Conservation (phyloP, 1,139 yeast genomes). For the Diutina pseudorugosa region DNA sequence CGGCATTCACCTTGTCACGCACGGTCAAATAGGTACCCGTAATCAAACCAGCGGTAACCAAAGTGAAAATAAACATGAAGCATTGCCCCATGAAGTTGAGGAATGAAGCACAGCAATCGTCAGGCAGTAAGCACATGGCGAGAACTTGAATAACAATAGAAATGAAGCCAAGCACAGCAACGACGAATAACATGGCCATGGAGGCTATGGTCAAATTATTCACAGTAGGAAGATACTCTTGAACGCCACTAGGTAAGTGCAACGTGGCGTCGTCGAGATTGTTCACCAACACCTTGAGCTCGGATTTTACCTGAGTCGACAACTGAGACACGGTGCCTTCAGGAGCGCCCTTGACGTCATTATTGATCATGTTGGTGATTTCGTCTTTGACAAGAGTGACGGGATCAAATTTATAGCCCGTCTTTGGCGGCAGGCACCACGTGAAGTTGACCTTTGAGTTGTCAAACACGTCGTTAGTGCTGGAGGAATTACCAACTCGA, state of each 20-base stretch:
- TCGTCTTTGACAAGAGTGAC: slow-evolving; percentile 31
- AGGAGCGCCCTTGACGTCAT: slow-evolving; percentile 14
- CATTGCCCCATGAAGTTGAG: slow-evolving; percentile 26
- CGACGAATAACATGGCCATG: slow-evolving; percentile 29
- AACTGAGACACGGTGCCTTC: slow-evolving; percentile 7
- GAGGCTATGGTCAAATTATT: slow-evolving; percentile 25
- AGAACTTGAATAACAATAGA: slow-evolving; percentile 26
- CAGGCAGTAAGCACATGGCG: slow-evolving; percentile 25
- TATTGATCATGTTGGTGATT: slow-evolving; percentile 19
- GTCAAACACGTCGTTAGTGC: slow-evolving; percentile 15
- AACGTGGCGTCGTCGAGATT: slow-evolving; percentile 19
- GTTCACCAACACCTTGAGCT: slow-evolving; percentile 16
- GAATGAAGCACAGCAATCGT: slow-evolving; percentile 26
- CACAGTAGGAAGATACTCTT: slow-evolving; percentile 20
- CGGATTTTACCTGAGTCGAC: slow-evolving; percentile 12
- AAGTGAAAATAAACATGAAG: slow-evolving; percentile 17
- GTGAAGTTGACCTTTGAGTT: slow-evolving; percentile 31
- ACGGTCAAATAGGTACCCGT: slow-evolving; percentile 23
- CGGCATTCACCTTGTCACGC: slow-evolving; percentile 20
- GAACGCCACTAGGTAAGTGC: slow-evolving; percentile 26
- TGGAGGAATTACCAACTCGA: slow-evolving; percentile 8
- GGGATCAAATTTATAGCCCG: slow-evolving; percentile 43
- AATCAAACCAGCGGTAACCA: slow-evolving; percentile 23
- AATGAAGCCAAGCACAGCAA: slow-evolving; percentile 30
- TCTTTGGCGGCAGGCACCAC: slow-evolving; percentile 42